A percentile compares a stretch with the other conserved stretches of the same genome.
These are phyloP conservation scores for Polyporus arcularius DNA, from an alignment of 768 basidiomycete genomes.

Conservation along the genomic window DNA sequence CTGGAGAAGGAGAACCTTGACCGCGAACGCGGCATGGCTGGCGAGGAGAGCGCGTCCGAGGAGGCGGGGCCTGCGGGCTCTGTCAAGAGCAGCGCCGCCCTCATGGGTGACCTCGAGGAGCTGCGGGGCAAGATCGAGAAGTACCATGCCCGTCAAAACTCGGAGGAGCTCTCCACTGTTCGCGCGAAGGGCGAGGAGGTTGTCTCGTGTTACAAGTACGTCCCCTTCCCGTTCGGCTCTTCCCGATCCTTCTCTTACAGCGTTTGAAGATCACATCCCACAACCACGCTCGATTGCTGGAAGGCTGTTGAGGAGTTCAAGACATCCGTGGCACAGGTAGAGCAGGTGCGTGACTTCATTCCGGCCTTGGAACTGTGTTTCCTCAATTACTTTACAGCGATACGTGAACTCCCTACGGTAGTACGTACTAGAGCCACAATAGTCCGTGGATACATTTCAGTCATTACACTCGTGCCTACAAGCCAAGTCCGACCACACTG, in stretches of 20 bases:
- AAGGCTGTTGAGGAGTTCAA: slow-evolving; percentile 72
- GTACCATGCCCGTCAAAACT: slow-evolving; percentile 57
- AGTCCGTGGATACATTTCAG: background rate
- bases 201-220: slow-evolving; percentile 75
- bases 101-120: slow-evolving; percentile 77
- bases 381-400: slow-evolving; percentile 43
- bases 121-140: slow-evolving; percentile 71
- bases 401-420: slow-evolving; percentile 56
- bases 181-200: slow-evolving; percentile 60
- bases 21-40: slow-evolving; percentile 60
- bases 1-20: slow-evolving; percentile 89
- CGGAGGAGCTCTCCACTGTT: slow-evolving; percentile 56
- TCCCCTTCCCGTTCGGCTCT: too few species aligned
- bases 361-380: background rate
- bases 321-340: slow-evolving; percentile 62
- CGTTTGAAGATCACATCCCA: slow-evolving; percentile 45
- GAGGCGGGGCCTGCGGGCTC: slow-evolving; percentile 38
- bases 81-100: slow-evolving; percentile 57
- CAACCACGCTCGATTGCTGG: slow-evolving; percentile 72
- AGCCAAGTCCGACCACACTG: slow-evolving; percentile 3
- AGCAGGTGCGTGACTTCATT: slow-evolving; percentile 51
- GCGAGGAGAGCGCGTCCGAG: slow-evolving; percentile 33
- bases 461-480: background rate
- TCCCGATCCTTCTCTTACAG: too few species aligned
- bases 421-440: background rate